Base-by-base conservation (phyloP, 306 rosid genomes). In the Inga laurina region DNA sequence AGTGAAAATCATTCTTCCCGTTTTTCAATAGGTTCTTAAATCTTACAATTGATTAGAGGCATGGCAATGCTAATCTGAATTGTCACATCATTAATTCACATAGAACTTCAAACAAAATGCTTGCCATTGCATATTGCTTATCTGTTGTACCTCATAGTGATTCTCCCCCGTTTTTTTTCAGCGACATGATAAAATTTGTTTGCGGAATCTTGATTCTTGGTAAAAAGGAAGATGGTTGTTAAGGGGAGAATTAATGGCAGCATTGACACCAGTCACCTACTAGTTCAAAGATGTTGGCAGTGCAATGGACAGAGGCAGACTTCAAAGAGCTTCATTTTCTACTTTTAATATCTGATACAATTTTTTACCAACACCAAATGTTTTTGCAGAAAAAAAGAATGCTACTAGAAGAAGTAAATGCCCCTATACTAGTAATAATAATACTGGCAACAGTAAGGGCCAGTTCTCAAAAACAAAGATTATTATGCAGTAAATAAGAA, bases 321-420 rank as follows among this genome's bases (percentile, higher is more conserved):
- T 73, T 45, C 56, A 27, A 46, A 44, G 18, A 22, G 22, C 59
- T 46, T 46, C 39, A 72, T 72, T 34, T 30, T 74, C 22, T 72
- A 7, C 70, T 24, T 72, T 72, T 44, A n/a, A 54, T 10, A 75
- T 56, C 51, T 37, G 27, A 57, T 34, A 56, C 14, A 57, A 64
- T 81, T 4, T 72, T 67, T 77, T 37, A 68, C 73, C 24, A 87
- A 67, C 68, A 74, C 70, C 6, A 80, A 37, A 75, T 27, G 45
- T 22, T n/a, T 41, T 16, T 57, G 45, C 41, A 66, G 30, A 7
- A 66, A 18, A 10, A 46, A 6, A 41, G 59, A 13, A 67, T 39
- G 64, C 75, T 61, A 62, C 7, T 24, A 80, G 35, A 70, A 62
- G 15, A 27, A 49, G 85, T 34, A 43, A 76, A 35, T 80, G 72